phyloP scores from a whole-genome alignment of 495 filamentous ascomycete genomes.

The Trichoderma reesei region DNA sequence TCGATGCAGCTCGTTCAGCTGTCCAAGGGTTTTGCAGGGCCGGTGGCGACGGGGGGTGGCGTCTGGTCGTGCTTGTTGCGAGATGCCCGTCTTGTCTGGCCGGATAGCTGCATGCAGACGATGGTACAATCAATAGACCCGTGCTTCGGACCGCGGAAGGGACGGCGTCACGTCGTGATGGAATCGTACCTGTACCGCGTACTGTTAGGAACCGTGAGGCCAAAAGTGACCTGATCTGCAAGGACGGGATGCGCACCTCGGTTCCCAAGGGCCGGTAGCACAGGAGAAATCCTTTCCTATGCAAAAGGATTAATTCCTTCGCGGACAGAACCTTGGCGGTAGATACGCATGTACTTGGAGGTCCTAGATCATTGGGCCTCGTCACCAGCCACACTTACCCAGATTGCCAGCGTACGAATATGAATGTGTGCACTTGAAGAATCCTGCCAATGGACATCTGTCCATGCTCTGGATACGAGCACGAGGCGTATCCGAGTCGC shows the following conservation, averaged over 20 bases:
- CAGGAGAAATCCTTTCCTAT: not conserved
- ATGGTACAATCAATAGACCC: not conserved
- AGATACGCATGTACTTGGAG: not conserved
- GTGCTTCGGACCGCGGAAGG: not conserved
- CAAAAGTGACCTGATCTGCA: not conserved
- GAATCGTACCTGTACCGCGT: too few relatives aligned
- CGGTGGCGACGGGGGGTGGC: not conserved
- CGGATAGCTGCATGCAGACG: not conserved
- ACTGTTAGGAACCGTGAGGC: too few relatives aligned
- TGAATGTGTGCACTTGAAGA: too few relatives aligned
- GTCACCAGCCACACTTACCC: not conserved
- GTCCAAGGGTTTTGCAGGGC: conserved; percentile 3
- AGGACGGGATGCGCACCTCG: not conserved
- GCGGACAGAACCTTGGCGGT: not conserved
- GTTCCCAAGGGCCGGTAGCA: not conserved
- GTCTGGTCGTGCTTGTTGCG: not conserved
- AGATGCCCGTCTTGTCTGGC: not conserved
- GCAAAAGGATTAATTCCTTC: not conserved
- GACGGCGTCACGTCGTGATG: too few relatives aligned
- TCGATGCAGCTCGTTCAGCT: conserved; percentile 8
- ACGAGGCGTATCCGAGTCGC: not conserved
- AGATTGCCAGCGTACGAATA: not conserved
- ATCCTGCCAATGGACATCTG: too few relatives aligned
- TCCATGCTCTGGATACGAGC: not conserved
- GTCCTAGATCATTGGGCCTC: not conserved